These are phyloP conservation scores for Beverwykella pulmonaria DNA, from an alignment of 495 filamentous ascomycete genomes.

Conservation along the genomic window DNA sequence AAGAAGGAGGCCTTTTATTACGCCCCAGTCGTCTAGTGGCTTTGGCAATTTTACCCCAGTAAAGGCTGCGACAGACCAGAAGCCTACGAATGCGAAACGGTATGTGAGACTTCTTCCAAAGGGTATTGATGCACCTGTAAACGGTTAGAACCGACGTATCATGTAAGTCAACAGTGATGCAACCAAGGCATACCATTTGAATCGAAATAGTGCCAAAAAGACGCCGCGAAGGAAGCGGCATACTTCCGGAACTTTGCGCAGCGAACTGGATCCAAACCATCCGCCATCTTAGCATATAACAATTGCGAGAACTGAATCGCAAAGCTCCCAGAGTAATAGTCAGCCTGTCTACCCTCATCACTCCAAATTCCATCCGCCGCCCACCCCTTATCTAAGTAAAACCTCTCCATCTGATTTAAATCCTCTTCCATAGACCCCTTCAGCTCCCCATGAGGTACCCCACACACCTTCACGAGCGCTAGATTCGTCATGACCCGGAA, in stretches of 20 bases:
- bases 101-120: slow-evolving; percentile 28
- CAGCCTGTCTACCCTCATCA: slow-evolving; percentile 23
- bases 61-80: slow-evolving; percentile 22
- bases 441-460: slow-evolving; percentile 15
- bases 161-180: neutral
- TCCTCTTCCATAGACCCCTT: slow-evolving; percentile 16
- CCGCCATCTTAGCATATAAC: slow-evolving; percentile 18
- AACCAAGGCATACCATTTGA: neutral
- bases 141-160: neutral
- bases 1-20: slow-evolving; percentile 21
- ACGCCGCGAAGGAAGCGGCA: neutral
- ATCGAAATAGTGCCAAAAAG: slow-evolving; percentile 26
- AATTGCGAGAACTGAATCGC: slow-evolving; percentile 29
- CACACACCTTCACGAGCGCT: slow-evolving; percentile 19
- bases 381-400: slow-evolving; percentile 19
- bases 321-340: slow-evolving; percentile 30
- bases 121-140: slow-evolving; percentile 13
- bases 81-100: slow-evolving; percentile 23
- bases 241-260: slow-evolving; percentile 10
- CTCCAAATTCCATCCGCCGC: slow-evolving; percentile 23
- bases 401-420: slow-evolving; percentile 21
- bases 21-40: slow-evolving; percentile 14
- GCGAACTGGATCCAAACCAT: slow-evolving; percentile 15
- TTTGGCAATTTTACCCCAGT: slow-evolving; percentile 1
- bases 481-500: slow-evolving; percentile 29